A percentile compares a stretch with the other conserved stretches of the same genome.
These are phyloP conservation scores for Aspergillus diversus DNA, from an alignment of 495 filamentous ascomycete genomes.

Conservation along the genomic window DNA sequence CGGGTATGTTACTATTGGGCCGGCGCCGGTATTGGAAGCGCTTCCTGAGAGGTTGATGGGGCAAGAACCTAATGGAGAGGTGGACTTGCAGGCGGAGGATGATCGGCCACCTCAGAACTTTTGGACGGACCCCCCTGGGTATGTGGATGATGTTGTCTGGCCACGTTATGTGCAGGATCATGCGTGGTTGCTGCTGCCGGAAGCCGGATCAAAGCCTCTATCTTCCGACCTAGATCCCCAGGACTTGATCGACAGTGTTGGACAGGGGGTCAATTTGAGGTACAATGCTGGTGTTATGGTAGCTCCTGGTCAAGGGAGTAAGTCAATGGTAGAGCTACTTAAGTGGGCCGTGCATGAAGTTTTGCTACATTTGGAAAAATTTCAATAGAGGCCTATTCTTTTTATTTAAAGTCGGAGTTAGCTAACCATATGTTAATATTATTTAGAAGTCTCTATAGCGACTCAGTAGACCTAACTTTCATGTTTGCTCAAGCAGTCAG, in stretches of 20 bases:
- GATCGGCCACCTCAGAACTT: conserved; percentile 68
- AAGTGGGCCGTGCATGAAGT: conserved; percentile 52
- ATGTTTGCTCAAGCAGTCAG: no score
- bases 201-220: conserved; percentile 53
- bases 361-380: conserved; percentile 27
- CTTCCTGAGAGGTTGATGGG: conserved; percentile 10
- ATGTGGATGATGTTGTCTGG: conserved; percentile 95
- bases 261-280: conserved; percentile 38
- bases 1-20: conserved; percentile 81
- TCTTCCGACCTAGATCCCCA: conserved; percentile 17
- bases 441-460: neutral
- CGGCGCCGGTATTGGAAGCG: conserved; percentile 31
- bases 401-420: neutral
- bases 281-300: conserved; percentile 43
- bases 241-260: conserved; percentile 37
- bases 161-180: conserved; percentile 85
- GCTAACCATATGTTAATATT: neutral
- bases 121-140: conserved; percentile 91
- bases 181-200: conserved; percentile 68
- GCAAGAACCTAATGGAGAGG: conserved; percentile 14
- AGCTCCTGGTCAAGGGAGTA: conserved; percentile 40
- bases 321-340: conserved; percentile 41
- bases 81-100: conserved; percentile 44
- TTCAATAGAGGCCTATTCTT: neutral
- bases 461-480: neutral